These are phyloP conservation scores for Kuraishia floccosa DNA, from an alignment of 805 yeast genomes.

Conservation along the genomic window DNA sequence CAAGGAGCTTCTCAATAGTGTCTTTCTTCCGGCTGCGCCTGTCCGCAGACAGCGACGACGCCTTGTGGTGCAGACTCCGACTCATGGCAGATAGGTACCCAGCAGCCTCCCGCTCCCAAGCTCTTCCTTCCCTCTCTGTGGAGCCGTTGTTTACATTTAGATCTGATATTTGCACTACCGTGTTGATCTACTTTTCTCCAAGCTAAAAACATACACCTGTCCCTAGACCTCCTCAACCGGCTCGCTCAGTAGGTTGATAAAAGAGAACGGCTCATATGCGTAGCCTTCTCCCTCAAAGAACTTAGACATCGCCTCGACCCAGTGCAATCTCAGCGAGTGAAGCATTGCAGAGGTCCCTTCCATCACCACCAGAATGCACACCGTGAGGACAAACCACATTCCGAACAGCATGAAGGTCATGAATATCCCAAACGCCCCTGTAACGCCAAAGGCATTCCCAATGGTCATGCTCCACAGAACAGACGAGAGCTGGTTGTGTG, in stretches of 20 bases:
- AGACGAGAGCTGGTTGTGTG: slow-evolving; percentile 92
- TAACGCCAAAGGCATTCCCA: slow-evolving; percentile 53
- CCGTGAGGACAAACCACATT: slow-evolving; percentile 91
- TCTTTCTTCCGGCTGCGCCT: slow-evolving; percentile 35
- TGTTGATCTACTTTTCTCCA: no score
- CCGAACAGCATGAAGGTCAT: slow-evolving; percentile 76
- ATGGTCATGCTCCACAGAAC: slow-evolving; percentile 97
- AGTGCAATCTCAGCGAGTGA: slow-evolving; percentile 94
- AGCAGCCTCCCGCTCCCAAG: no score
- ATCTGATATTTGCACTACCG: no score
- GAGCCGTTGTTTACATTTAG: no score
- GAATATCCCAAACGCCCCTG: slow-evolving; percentile 57
- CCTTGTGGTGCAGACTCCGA: slow-evolving; percentile 1
- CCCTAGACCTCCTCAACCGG: no score
- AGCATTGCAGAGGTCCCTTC: slow-evolving; percentile 99
- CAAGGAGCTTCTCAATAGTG: slow-evolving; percentile 38
- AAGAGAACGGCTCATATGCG: slow-evolving; percentile 82
- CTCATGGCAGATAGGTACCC: no score
- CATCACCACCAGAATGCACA: slow-evolving; percentile 87
- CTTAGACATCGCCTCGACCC: slow-evolving; percentile 99
- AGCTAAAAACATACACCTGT: no score
- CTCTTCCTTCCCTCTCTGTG: no score
- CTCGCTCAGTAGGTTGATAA: slow-evolving; percentile 20
- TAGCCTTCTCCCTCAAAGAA: slow-evolving; percentile 96
- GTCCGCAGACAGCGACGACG: slow-evolving; percentile 1